Conservation (phyloP, 139 green algal genomes). For the Pseudopediastrum boryanum region DNA sequence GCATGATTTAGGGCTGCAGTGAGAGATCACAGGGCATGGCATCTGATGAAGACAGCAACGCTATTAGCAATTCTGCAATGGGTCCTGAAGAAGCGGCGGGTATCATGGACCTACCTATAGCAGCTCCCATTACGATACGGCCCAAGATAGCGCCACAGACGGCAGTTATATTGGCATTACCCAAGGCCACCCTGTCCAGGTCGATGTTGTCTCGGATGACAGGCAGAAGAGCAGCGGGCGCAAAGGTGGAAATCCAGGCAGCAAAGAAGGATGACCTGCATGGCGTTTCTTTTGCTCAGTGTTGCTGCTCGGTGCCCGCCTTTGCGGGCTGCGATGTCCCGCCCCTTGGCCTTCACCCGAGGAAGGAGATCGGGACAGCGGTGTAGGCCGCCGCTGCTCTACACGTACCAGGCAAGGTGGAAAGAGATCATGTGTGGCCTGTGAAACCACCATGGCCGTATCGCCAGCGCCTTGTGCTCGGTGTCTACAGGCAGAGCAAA, state of each 20-base stretch:
- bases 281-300: too few relatives aligned
- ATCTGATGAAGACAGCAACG: too few relatives aligned
- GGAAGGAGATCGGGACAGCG: too few relatives aligned
- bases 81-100: too few relatives aligned
- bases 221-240: slow-evolving; percentile 76
- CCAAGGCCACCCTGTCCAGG: slow-evolving; percentile 62
- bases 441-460: slow-evolving; percentile 59
- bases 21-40: too few relatives aligned
- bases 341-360: too few relatives aligned
- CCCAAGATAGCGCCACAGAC: slow-evolving; percentile 65
- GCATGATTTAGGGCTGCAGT: too few relatives aligned
- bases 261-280: slow-evolving; percentile 90
- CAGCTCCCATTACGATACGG: slow-evolving; percentile 64
- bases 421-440: slow-evolving; percentile 75
- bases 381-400: too few relatives aligned
- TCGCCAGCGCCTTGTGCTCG: slow-evolving; percentile 35
- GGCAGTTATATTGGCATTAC: slow-evolving; percentile 60
- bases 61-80: too few relatives aligned
- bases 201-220: slow-evolving; percentile 81
- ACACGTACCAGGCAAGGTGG: slow-evolving; percentile 85
- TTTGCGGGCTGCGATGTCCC: too few relatives aligned
- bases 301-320: too few relatives aligned
- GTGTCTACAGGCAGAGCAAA: slow-evolving; percentile 42
- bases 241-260: slow-evolving; percentile 91
- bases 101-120: too few relatives aligned